Conservation (phyloP, 805 yeast species). For the Lipomyces sp. region DNA sequence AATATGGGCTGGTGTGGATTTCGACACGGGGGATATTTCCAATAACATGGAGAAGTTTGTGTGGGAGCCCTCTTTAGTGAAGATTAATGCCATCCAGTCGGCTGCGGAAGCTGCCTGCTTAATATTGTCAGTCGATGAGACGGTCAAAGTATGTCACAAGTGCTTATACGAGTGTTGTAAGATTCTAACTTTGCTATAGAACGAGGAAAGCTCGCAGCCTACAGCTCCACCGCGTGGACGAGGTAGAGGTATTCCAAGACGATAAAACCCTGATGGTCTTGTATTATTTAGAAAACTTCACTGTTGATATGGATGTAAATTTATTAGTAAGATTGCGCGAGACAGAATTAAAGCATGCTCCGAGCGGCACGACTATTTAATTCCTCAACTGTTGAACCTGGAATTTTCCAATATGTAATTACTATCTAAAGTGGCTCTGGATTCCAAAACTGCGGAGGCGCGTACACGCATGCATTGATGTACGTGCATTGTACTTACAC, state of each 20-base stretch:
- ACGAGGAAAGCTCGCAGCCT: constrained; percentile 49
- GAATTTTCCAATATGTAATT: too few species aligned
- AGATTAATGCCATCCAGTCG: constrained; percentile 88
- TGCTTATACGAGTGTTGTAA: background rate
- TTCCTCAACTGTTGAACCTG: too few species aligned
- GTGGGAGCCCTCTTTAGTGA: constrained; percentile 98
- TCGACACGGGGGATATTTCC: constrained; percentile 76
- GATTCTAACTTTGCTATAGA: constrained; percentile 31
- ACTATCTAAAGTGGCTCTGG: too few species aligned
- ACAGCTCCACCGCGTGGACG: constrained; percentile 33
- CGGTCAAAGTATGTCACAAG: constrained; percentile 47
- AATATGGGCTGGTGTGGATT: constrained; percentile 89
- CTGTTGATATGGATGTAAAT: background rate
- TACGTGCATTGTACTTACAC: too few species aligned
- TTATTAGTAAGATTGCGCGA: background rate
- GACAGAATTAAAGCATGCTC: too few species aligned
- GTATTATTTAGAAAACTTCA: background rate
- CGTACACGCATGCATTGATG: too few species aligned
- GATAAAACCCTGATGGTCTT: constrained; percentile 11
- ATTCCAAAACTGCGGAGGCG: too few species aligned
- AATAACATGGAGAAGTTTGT: constrained; percentile 85
- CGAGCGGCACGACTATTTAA: too few species aligned
- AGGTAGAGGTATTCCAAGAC: constrained; percentile 32
- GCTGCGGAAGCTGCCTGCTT: constrained; percentile 97
- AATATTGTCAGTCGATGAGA: constrained; percentile 94